Evolutionary conservation across 2,329 filamentous ascomycete genomes (phyloP).

Genomic region (Myriosclerotinia scirpicola): DNA sequence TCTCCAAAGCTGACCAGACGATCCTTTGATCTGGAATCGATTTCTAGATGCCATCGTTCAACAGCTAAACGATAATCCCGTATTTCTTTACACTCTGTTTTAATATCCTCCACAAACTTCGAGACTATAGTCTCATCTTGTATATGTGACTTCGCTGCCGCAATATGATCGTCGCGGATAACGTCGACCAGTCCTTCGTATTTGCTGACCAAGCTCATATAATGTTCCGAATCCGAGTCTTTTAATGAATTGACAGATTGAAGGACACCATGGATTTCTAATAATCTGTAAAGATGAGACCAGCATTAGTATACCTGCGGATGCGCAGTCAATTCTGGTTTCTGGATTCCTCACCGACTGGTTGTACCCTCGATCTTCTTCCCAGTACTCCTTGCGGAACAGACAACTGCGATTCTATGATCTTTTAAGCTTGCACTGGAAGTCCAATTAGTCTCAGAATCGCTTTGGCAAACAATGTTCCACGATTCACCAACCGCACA

Average conservation of each 20-base stretch:
- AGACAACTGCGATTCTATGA: conserved; percentile 86
- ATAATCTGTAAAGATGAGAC: conserved; percentile 41
- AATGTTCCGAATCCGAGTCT: conserved; percentile 53
- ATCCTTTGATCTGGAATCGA: conserved; percentile 76
- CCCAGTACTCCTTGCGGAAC: conserved; percentile 89
- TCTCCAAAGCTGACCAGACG: conserved; percentile 93
- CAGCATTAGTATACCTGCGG: conserved; percentile 2
- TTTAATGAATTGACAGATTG: conserved; percentile 54
- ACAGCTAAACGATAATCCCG: conserved; percentile 68
- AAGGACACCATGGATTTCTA: conserved; percentile 60
- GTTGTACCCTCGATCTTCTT: conserved; percentile 96
- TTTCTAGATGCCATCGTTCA: conserved; percentile 68
- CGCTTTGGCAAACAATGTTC: conserved; percentile 15
- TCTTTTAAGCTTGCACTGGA: conserved; percentile 59
- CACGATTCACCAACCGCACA: conserved; percentile 51
- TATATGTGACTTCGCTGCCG: conserved; percentile 66
- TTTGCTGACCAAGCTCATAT: conserved; percentile 54
- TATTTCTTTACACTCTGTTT: conserved; percentile 77
- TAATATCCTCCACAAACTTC: conserved; percentile 64
- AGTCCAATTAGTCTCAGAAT: conserved; percentile 21
- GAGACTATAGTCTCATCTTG: conserved; percentile 56
- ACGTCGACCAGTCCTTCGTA: conserved; percentile 76
- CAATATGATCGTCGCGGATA: conserved; percentile 79
- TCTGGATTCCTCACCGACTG: conserved; percentile 67
- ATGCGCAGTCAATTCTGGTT: background rate